Percentiles rank a stretch among this genome's conserved stretches.
Conservation (phyloP, 306 rosid species). For the Prunus mira region DNA sequence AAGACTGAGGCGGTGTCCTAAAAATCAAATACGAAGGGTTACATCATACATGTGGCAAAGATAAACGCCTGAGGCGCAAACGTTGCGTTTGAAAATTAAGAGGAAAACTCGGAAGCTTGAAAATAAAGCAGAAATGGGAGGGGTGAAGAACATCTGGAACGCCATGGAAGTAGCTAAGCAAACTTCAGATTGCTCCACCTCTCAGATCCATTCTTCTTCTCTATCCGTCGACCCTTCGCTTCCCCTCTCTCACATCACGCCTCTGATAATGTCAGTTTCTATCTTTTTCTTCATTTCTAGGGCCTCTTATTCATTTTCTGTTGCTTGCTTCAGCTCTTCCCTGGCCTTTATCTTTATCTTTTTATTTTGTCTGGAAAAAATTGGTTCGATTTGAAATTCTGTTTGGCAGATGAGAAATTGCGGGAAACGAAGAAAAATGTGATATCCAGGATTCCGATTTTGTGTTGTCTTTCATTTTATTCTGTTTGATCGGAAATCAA, state of each 20-base stretch:
- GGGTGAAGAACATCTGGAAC: constrained; percentile 53
- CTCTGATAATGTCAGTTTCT: constrained; percentile 51
- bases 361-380: background rate
- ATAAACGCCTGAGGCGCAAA: background rate
- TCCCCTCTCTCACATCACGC: constrained; percentile 43
- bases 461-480: background rate
- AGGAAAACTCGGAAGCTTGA: background rate
- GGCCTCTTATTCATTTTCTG: background rate
- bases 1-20: background rate
- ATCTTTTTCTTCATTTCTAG: constrained; percentile 8
- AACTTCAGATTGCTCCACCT: constrained; percentile 32
- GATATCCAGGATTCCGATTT: background rate
- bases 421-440: background rate
- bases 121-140: constrained; percentile 35
- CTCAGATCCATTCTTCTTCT: constrained; percentile 47
- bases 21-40: background rate
- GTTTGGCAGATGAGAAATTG: constrained; percentile 7
- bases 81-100: constrained; percentile 6
- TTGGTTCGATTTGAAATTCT: background rate
- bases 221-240: constrained; percentile 64
- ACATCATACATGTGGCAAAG: background rate
- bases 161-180: constrained; percentile 47
- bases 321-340: background rate
- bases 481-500: background rate
- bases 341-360: background rate